phyloP scores from a whole-genome alignment of 768 basidiomycete genomes.

The Chalciporus piperatus region DNA sequence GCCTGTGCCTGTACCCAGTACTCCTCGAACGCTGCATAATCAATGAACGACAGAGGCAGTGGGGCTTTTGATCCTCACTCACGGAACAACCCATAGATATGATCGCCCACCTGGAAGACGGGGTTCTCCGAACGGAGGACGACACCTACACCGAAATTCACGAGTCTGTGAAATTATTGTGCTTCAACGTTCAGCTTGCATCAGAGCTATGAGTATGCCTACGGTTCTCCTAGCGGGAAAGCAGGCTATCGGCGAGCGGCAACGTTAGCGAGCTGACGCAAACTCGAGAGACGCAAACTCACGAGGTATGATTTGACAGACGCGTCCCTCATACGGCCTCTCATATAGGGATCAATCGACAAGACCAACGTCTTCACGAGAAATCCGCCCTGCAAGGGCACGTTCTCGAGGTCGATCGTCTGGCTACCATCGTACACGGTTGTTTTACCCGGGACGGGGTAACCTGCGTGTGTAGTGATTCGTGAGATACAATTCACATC shows the following conservation, averaged over 20 bases:
- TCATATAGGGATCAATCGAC: slow-evolving; percentile 47
- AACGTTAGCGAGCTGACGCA: neutral
- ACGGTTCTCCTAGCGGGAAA: slow-evolving; percentile 18
- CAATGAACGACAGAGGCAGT: slow-evolving; percentile 34
- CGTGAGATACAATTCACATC: neutral
- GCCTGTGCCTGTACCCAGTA: slow-evolving; percentile 4
- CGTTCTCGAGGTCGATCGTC: slow-evolving; percentile 49
- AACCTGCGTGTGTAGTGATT: slow-evolving; percentile 20
- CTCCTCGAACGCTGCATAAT: slow-evolving; percentile 34
- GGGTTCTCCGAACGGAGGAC: slow-evolving; percentile 13
- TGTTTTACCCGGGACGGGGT: slow-evolving; percentile 43
- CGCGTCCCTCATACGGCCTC: slow-evolving; percentile 38
- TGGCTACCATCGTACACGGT: slow-evolving; percentile 44
- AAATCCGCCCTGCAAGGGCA: slow-evolving; percentile 43
- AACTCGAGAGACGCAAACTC: neutral
- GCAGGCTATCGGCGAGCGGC: neutral
- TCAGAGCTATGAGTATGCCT: neutral
- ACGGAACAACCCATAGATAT: slow-evolving; percentile 26
- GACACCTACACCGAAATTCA: slow-evolving; percentile 41
- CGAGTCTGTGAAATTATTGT: neutral
- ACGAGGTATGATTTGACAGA: slow-evolving; percentile 10
- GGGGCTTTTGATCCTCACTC: slow-evolving; percentile 34
- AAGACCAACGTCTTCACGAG: slow-evolving; percentile 49
- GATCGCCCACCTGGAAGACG: slow-evolving; percentile 2
- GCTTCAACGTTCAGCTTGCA: neutral